Evolutionary conservation across 1,284 basidiomycete genomes (phyloP), one percentile per base, ranked within the genome.

Genomic region (Heterobasidion parviporum): DNA sequence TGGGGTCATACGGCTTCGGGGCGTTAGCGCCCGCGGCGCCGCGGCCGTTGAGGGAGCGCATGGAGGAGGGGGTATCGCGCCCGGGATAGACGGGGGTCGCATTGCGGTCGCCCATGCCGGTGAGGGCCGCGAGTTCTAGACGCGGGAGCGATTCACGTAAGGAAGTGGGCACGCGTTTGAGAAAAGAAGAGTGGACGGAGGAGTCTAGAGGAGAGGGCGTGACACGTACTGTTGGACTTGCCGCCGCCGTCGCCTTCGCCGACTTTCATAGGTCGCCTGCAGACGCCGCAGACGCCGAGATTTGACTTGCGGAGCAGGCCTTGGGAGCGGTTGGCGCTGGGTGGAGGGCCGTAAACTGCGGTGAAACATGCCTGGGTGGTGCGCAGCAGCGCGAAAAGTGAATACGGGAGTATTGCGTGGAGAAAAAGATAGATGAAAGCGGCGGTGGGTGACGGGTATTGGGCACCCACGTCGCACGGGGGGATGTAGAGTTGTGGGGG

Each of bases 261-360:
- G 12, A 98, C 80, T 64, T 92, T 92, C 92, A 98, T 98, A 8
- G 94, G 93, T 45, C 92, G 81, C 61, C 96, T 81, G 67, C 96
- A 99, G 1, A 98, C 93, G 46, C 96, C 96, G 65, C 96, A 99
- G 16, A 99, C 92, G 35, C 96, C 96, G 32, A 97, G 76, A 64
- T 90, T 89, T 32, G 85, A 80, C 67, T 88, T 87, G 66, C 85
- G 75, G 47, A 87, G 77, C 15, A 83, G 68, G 14, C 73, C 67
- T 5, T 69, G 72, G 2, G 77, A 73, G 55, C 74, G 76, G 2
- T 73, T 72, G 57, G 82, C 78, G n/a, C 71, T 78, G 6, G 91
- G 89, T 1, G 87, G 84, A 1, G 87, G 87, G 12, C 95, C 95
- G 70, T 99, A 99, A 6, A 98, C 95, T 12, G 93, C 91, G 8